Evolutionary conservation across 164 flowering plant species (phyloP), one percentile per base, ranked within the genome.

Genomic region (Vitis rupestris): DNA sequence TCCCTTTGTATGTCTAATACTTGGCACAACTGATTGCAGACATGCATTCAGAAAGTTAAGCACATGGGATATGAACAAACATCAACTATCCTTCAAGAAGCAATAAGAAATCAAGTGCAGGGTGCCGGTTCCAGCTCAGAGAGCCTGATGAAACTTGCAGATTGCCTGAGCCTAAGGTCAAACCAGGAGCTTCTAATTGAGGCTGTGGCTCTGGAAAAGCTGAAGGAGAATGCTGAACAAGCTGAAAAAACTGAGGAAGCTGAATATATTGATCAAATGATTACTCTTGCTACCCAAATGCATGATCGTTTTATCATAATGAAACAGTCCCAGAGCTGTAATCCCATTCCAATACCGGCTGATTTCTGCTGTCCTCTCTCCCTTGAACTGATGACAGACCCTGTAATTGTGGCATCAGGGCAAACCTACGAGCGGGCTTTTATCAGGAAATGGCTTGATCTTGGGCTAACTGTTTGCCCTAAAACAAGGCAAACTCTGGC

Each of bases 301-400:
- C 93, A 88, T 69, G 90, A 90, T 14, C 78, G 81, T 61, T 84
- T 89, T 68, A 72, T 89, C 15, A 53, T 68, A 59, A 70, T 82
- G 60, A 88, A 87, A 74, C 94, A 90, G 75, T 80, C 89, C 8
- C 77, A 88, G 77, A 81, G 75, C 63, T 74, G 73, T 68, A 87
- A 82, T 72, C 84, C 85, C 19, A 90, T 91, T 16, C 77, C 87
- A 19, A 87, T 93, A 65, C 98, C 96, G 63, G 49, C 91, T 72
- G 97, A 90, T 74, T 90, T 89, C 72, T 88, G 96, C 69, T 93
- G 98, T 69, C 98, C 98, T 63, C 88, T 93, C 17, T 93, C 98
- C 17, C 90, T 93, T 30, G 98, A 93, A 70, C 77, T 90, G 75
- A 93, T 93, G 98, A 88, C 88, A 9, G 98, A 93, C 73, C 98